Conservation (phyloP, 1,284 basidiomycete genomes). For the Athelia psychrophila region DNA sequence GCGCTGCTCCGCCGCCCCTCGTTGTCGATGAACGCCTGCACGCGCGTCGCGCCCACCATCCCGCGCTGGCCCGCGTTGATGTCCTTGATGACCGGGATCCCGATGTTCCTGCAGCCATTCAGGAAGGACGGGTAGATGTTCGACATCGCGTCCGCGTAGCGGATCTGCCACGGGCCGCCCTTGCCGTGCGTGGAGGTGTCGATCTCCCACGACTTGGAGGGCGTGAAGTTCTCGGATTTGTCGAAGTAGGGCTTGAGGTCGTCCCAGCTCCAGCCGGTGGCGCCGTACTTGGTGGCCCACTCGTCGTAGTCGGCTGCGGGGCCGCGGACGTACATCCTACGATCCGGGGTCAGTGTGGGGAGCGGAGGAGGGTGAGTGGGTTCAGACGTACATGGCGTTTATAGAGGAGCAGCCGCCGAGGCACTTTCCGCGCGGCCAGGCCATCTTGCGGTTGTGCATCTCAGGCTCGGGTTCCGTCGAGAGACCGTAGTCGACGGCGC, state of each 20-base stretch:
- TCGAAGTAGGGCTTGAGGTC: constrained; percentile 20
- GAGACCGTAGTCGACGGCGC: constrained; percentile 22
- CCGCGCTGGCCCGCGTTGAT: constrained; percentile 9
- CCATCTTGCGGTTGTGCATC: constrained; percentile 19
- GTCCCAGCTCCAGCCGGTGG: neutral
- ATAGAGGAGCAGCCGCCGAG: constrained; percentile 31
- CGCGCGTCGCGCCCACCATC: constrained; percentile 22
- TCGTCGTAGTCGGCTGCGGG: constrained; percentile 34
- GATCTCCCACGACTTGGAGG: constrained; percentile 11
- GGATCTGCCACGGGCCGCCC: constrained; percentile 20
- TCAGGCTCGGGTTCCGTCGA: constrained; percentile 20
- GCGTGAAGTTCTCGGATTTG: constrained; percentile 24
- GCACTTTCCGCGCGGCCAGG: constrained; percentile 31
- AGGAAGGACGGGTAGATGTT: constrained; percentile 10
- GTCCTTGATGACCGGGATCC: constrained; percentile 19
- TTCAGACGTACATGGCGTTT: constrained; percentile 22
- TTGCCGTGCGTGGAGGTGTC: constrained; percentile 18
- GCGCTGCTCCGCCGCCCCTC: constrained; percentile 30
- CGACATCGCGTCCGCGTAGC: constrained; percentile 15
- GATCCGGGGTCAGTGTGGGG: constrained; percentile 2
- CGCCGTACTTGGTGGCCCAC: constrained; percentile 32
- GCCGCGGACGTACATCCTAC: constrained; percentile 39
- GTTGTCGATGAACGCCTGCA: constrained; percentile 24
- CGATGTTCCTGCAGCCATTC: constrained; percentile 15
- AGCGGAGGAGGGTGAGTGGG: neutral